phyloP scores from a whole-genome alignment of 106 monocot genomes.

The Phalaenopsis aphrodite region DNA sequence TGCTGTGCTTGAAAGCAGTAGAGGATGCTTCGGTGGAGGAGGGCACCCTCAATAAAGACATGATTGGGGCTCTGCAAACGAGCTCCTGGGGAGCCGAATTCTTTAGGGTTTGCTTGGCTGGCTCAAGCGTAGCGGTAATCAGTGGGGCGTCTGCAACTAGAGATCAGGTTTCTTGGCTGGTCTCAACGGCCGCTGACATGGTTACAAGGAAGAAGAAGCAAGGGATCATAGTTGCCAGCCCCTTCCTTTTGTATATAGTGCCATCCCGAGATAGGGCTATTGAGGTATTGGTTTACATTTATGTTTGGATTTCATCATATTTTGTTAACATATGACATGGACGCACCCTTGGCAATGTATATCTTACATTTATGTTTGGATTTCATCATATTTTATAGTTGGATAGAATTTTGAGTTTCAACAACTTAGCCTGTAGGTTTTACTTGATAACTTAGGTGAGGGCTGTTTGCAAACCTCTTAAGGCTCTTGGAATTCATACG shows the following conservation, averaged over 20 bases:
- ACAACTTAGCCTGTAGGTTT: neutral
- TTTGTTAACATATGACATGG: neutral
- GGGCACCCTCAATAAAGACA: neutral
- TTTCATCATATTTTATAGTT: neutral
- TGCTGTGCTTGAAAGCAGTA: conserved; percentile 66
- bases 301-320: neutral
- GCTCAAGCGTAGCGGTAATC: conserved; percentile 40
- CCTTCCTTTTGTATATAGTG: conserved; percentile 72
- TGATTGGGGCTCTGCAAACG: conserved; percentile 17
- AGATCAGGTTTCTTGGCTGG: conserved; percentile 81
- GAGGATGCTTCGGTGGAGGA: conserved; percentile 38
- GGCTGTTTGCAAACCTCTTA: conserved; percentile 73
- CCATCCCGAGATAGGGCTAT: conserved; percentile 61
- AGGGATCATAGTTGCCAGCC: conserved; percentile 34
- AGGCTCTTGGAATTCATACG: conserved; percentile 73
- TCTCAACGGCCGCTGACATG: conserved; percentile 57
- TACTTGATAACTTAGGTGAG: conserved; percentile 35
- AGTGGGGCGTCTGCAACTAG: conserved; percentile 33
- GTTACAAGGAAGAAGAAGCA: conserved; percentile 66
- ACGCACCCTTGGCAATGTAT: neutral
- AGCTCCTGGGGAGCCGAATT: conserved; percentile 68
- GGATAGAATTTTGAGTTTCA: neutral
- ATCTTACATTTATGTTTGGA: neutral
- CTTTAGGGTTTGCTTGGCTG: conserved; percentile 38
- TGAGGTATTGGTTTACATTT: conserved; percentile 26